phyloP scores from a whole-genome alignment of 352 stramenopile genomes.

The Pythium angustatum region DNA sequence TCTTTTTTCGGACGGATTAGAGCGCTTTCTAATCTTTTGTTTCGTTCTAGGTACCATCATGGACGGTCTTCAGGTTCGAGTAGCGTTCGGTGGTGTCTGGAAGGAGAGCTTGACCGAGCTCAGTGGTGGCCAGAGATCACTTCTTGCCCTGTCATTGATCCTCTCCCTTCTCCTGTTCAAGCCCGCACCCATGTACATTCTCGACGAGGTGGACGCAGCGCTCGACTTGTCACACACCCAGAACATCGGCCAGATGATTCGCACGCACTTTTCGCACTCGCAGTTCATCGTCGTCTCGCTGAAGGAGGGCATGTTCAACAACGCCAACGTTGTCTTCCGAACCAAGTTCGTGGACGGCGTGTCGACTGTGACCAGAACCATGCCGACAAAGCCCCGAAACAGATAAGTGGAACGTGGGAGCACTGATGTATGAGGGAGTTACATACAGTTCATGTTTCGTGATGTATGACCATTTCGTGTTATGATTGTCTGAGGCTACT shows the following conservation, averaged over 20 bases:
- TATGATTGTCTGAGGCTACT: neutral
- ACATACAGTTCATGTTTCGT: neutral
- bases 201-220: slow-evolving; percentile 99
- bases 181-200: slow-evolving; percentile 99
- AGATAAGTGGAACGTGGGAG: slow-evolving; percentile 29
- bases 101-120: slow-evolving; percentile 99
- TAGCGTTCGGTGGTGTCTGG: slow-evolving; percentile 99
- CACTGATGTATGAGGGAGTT: neutral
- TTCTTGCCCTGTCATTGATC: slow-evolving; percentile 99
- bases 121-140: slow-evolving; percentile 97
- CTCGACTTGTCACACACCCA: slow-evolving; percentile 99
- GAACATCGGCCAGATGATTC: slow-evolving; percentile 99
- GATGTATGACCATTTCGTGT: neutral
- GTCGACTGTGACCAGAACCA: slow-evolving; percentile 97
- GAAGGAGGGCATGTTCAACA: slow-evolving; percentile 99
- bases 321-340: slow-evolving; percentile 99
- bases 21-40: neutral
- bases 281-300: slow-evolving; percentile 99
- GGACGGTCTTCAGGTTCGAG: slow-evolving; percentile 97
- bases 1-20: neutral
- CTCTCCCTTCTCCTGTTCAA: slow-evolving; percentile 99
- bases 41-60: slow-evolving; percentile 71
- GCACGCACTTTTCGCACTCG: slow-evolving; percentile 98
- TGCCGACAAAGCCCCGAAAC: slow-evolving; percentile 59
- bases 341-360: slow-evolving; percentile 99